A percentile compares a stretch with the other conserved stretches of the same genome.
These are phyloP conservation scores for Cryptosporidium tyzzeri DNA, from an alignment of 169 alveolate species.

Conservation along the genomic window DNA sequence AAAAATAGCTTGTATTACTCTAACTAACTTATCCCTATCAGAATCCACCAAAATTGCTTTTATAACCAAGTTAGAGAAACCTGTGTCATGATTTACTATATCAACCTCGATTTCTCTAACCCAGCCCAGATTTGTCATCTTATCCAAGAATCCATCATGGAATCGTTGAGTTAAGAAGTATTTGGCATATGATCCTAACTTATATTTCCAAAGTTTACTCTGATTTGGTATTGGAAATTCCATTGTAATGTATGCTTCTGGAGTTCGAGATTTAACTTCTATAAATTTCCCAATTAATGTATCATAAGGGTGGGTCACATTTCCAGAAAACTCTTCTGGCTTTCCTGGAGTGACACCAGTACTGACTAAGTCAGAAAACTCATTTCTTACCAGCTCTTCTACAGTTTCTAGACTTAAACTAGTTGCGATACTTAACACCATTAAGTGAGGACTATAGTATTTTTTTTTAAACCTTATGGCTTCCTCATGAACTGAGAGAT, in stretches of 20 bases:
- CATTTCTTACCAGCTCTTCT: slow-evolving; percentile 15
- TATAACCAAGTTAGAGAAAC: slow-evolving; percentile 46
- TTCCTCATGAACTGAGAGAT: slow-evolving; percentile 19
- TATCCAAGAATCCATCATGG: slow-evolving; percentile 2
- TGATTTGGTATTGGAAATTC: slow-evolving; percentile 56
- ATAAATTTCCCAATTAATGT: slow-evolving; percentile 20
- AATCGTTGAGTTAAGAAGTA: slow-evolving; percentile 21
- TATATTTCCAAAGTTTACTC: slow-evolving; percentile 19
- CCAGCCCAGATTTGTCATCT: slow-evolving; percentile 4
- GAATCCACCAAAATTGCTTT: slow-evolving; percentile 14
- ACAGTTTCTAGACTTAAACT: slow-evolving; percentile 12
- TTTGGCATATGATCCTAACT: slow-evolving; percentile 13
- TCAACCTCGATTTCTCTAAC: slow-evolving; percentile 28
- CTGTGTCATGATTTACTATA: slow-evolving; percentile 3
- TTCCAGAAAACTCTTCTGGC: neutral
- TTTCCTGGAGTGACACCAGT: neutral
- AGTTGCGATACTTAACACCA: slow-evolving; percentile 24
- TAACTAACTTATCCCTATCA: neutral
- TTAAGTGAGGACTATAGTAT: slow-evolving; percentile 4
- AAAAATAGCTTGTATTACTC: slow-evolving; percentile 22
- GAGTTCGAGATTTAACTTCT: slow-evolving; percentile 12
- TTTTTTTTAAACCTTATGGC: neutral
- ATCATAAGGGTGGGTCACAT: slow-evolving; percentile 32
- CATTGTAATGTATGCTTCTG: slow-evolving; percentile 28
- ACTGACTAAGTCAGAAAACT: neutral